Evolutionary conservation across 805 yeast genomes (phyloP).

Genomic region (Yarrowia sp.): DNA sequence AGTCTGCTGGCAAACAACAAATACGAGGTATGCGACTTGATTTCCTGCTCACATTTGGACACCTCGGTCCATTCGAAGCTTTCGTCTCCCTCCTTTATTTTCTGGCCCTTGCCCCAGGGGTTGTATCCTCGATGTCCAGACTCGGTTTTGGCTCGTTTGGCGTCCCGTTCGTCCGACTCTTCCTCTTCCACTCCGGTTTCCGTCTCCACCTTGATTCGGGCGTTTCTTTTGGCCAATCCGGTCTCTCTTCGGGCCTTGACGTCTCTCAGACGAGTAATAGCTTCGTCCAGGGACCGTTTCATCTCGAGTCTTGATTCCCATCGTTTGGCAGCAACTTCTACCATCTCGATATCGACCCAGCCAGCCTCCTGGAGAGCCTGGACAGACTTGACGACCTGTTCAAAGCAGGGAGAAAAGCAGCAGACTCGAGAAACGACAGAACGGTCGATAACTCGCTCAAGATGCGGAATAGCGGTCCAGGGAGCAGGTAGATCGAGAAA

Average conservation of each 20-base stretch:
- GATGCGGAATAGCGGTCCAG: constrained; percentile 87
- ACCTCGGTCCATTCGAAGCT: constrained; percentile 77
- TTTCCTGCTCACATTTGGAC: constrained; percentile 77
- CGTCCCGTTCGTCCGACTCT: neutral
- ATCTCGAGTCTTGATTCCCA: constrained; percentile 90
- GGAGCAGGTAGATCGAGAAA: constrained; percentile 95
- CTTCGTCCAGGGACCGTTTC: constrained; percentile 78
- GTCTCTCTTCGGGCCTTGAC: constrained; percentile 68
- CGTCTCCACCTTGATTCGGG: constrained; percentile 29
- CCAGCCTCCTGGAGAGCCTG: constrained; percentile 69
- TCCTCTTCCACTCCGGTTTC: constrained; percentile 24
- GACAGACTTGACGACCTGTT: constrained; percentile 88
- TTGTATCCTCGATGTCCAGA: constrained; percentile 52
- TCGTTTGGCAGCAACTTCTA: constrained; percentile 76
- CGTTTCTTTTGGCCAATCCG: constrained; percentile 37
- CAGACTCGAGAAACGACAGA: constrained; percentile 65
- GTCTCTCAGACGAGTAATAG: constrained; percentile 72
- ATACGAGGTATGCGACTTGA: constrained; percentile 92
- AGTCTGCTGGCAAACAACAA: constrained; percentile 70
- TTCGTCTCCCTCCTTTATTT: constrained; percentile 84
- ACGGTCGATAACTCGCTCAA: constrained; percentile 55
- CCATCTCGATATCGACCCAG: constrained; percentile 87
- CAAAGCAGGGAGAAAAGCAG: constrained; percentile 97
- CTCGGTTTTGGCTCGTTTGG: constrained; percentile 26
- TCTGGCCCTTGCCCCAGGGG: constrained; percentile 88